Percentiles rank a stretch among this genome's conserved stretches.
phyloP scores from a whole-genome alignment of 108 stramenopile genomes.

The Fistulifera solaris region DNA sequence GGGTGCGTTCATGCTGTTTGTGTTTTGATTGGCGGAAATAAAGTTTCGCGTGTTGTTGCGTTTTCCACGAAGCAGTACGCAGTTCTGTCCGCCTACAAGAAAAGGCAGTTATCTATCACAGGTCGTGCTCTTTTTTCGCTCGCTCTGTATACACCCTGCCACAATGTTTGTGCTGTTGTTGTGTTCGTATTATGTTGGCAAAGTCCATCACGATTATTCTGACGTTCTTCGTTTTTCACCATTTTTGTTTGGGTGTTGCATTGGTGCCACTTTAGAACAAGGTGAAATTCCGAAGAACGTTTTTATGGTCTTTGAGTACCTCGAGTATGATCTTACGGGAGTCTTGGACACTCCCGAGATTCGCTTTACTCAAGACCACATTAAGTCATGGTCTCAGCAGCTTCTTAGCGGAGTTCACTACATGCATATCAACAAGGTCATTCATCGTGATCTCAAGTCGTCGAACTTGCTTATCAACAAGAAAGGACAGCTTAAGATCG shows the following conservation, averaged over 20 bases:
- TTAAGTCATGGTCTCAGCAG: conserved; percentile 89
- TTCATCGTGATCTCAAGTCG: conserved; percentile 92
- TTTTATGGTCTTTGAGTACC: conserved; percentile 94
- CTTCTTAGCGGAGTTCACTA: conserved; percentile 84
- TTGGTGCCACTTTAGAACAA: conserved; percentile 26
- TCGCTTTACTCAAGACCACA: conserved; percentile 69
- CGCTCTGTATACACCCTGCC: conserved; percentile 25
- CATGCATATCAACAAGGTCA: conserved; percentile 90
- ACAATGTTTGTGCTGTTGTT: conserved; percentile 4
- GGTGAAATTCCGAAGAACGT: conserved; percentile 80
- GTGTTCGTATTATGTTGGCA: neutral
- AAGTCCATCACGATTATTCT: too few species aligned
- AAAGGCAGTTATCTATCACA: conserved; percentile 50
- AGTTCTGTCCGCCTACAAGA: conserved; percentile 78
- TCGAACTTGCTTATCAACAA: conserved; percentile 88
- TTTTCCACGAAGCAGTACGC: conserved; percentile 47
- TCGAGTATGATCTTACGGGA: conserved; percentile 84
- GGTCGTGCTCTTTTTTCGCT: conserved; percentile 22
- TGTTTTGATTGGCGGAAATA: conserved; percentile 13
- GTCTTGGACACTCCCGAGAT: conserved; percentile 79
- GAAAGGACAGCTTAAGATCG: conserved; percentile 88
- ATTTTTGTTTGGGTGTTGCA: conserved; percentile 10
- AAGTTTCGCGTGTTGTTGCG: conserved; percentile 63
- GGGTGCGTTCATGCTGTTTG: conserved; percentile 37
- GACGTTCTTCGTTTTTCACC: neutral